Evolutionary conservation across 2,329 filamentous ascomycete species (phyloP).

Genomic region (Talaromyces sp.): DNA sequence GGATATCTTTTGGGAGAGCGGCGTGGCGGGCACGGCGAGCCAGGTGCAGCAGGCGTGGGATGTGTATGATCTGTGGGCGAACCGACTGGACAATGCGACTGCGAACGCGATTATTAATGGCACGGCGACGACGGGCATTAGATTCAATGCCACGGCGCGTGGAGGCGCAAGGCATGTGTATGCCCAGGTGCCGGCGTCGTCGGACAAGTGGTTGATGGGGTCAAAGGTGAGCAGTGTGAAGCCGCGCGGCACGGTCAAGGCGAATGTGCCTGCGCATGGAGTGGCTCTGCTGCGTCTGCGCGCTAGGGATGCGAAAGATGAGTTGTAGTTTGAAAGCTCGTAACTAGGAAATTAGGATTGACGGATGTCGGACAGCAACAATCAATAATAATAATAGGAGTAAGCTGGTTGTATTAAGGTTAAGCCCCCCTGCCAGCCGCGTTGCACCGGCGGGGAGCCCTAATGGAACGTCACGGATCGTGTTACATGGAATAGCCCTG

Average conservation of each 20-base stretch:
- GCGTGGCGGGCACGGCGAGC: slow-evolving; percentile 35
- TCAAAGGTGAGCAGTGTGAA: slow-evolving; percentile 39
- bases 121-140: slow-evolving; percentile 21
- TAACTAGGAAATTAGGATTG: background rate
- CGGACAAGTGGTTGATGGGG: slow-evolving; percentile 37
- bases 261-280: slow-evolving; percentile 43
- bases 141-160: slow-evolving; percentile 44
- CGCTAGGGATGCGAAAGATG: slow-evolving; percentile 33
- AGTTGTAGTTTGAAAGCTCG: slow-evolving; percentile 27
- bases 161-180: slow-evolving; percentile 44
- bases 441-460: background rate
- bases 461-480: background rate
- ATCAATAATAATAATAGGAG: background rate
- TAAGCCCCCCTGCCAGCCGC: background rate
- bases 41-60: slow-evolving; percentile 45
- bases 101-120: slow-evolving; percentile 42
- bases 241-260: slow-evolving; percentile 38
- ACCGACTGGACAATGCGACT: slow-evolving; percentile 45
- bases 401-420: background rate
- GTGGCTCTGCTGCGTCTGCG: slow-evolving; percentile 47
- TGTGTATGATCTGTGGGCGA: slow-evolving; percentile 51
- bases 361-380: background rate
- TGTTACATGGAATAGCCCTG: background rate
- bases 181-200: slow-evolving; percentile 34
- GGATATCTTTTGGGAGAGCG: slow-evolving; percentile 49